Evolutionary conservation across 495 filamentous ascomycete genomes (phyloP).

Genomic region (Beverwykella pulmonaria): DNA sequence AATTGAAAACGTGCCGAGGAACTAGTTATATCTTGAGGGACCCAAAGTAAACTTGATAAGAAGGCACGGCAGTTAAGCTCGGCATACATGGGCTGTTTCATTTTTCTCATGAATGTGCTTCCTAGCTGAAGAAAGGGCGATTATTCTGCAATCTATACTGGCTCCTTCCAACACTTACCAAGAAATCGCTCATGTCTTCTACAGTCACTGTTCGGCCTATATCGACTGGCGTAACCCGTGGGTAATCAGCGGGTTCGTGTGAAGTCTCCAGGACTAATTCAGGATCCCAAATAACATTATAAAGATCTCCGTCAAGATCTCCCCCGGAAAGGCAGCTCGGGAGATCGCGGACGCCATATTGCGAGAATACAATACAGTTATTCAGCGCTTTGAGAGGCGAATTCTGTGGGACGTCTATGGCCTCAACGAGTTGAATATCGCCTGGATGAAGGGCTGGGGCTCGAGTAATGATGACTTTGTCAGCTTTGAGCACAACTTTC

Average conservation of each 20-base stretch:
- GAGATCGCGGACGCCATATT: conserved; percentile 68
- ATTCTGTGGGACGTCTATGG: conserved; percentile 55
- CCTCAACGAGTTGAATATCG: conserved; percentile 68
- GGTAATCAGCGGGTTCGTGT: conserved; percentile 65
- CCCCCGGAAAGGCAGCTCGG: conserved; percentile 77
- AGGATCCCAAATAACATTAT: conserved; percentile 60
- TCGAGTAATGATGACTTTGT: conserved; percentile 62
- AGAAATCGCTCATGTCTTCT: conserved; percentile 74
- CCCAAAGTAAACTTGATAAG: too few species aligned
- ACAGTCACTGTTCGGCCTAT: conserved; percentile 58
- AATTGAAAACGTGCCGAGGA: too few species aligned
- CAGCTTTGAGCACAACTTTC: not conserved
- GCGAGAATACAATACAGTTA: conserved; percentile 80
- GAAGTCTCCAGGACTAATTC: not conserved
- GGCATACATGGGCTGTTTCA: too few species aligned
- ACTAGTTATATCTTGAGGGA: too few species aligned
- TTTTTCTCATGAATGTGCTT: too few species aligned
- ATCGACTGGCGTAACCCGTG: conserved; percentile 55
- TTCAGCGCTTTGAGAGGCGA: conserved; percentile 62
- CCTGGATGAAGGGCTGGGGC: conserved; percentile 79
- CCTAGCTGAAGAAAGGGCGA: too few species aligned
- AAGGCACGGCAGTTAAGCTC: too few species aligned
- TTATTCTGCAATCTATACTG: too few species aligned
- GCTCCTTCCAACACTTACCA: conserved; percentile 41
- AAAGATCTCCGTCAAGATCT: conserved; percentile 81